Evolutionary conservation across 2,329 filamentous ascomycete species (phyloP), one percentile per base, ranked within the genome.

Genomic region (Trichocomaceae sp.): DNA sequence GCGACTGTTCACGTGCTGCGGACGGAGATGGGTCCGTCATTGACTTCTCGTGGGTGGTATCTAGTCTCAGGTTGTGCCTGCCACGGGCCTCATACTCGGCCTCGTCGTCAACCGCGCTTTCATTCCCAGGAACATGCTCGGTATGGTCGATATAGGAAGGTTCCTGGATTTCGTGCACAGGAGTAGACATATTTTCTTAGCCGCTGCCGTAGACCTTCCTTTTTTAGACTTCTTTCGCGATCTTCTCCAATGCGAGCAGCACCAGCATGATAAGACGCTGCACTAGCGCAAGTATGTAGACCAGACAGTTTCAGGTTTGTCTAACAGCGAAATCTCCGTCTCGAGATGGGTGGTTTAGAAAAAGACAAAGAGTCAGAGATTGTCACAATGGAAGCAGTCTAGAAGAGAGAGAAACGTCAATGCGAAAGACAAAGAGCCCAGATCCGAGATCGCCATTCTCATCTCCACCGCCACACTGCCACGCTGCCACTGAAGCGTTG

Each of bases 1-100:
- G 76, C 5, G 80, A 77, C 62, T 84, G 76, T 66, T 86, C 84
- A 39, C 83, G 77, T 15, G 74, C 76, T 56, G 78, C 75, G 0
- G 81, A 82, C 1, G 80, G 78, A 0, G 83, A 84, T 41, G 60
- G 63, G 57, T 66, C 56, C 13, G 54, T 37, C 13, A 42, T 26
- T 22, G 35, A 44, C 9, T 44, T 46, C 10, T 37, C 19, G n/a
- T 37, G 31, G 20, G 41, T 13, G 19, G 50, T 50, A 10, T 57
- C 51, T 7, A 54, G 47, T 10, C 52, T 33, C 13, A 54, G n/a
- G 17, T 47, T 35, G 42, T 31, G 31, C 15, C 49, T 23, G 19
- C 42, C 50, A 29, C 47, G 55, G 3, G 31, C 31, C 31, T 35
- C 31, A 23, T 49, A 22, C 20, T 42, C 44, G 8, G n/a, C 13